Conservation (phyloP, 2,329 filamentous ascomycete species). For the Triangularia verruculosa region DNA sequence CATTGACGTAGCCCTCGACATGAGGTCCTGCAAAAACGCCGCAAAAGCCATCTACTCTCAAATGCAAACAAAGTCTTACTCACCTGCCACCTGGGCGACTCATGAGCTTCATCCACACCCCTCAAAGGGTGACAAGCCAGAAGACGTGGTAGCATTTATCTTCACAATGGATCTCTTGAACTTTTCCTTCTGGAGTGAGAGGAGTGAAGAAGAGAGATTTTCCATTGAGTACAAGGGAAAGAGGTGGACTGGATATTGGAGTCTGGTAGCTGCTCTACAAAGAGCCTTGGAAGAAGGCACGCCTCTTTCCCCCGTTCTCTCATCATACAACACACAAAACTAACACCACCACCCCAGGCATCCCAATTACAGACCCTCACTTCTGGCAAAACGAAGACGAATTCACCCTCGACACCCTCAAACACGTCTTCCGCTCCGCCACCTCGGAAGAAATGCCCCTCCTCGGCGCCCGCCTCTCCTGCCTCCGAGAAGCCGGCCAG, state of each 20-base stretch:
- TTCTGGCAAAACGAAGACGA: constrained; percentile 80
- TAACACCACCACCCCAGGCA: constrained; percentile 47
- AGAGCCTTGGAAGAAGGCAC: constrained; percentile 83
- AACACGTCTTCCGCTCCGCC: constrained; percentile 78
- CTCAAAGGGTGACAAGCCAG: constrained; percentile 62
- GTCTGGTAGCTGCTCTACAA: constrained; percentile 81
- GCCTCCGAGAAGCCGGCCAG: constrained; percentile 77
- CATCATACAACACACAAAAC: not conserved
- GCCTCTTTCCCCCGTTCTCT: constrained; percentile 17
- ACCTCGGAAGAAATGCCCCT: constrained; percentile 87
- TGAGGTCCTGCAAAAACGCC: constrained; percentile 76
- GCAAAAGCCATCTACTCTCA: constrained; percentile 73
- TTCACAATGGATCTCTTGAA: constrained; percentile 97
- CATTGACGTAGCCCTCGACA: constrained; percentile 87
- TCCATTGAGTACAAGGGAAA: constrained; percentile 76
- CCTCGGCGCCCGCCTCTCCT: constrained; percentile 71
- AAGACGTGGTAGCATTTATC: constrained; percentile 75
- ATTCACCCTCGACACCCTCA: constrained; percentile 71
- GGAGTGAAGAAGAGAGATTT: constrained; percentile 68
- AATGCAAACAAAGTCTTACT: constrained; percentile 83
- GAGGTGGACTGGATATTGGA: constrained; percentile 94
- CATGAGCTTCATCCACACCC: constrained; percentile 84
- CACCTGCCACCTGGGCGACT: constrained; percentile 78
- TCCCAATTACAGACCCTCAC: constrained; percentile 82
- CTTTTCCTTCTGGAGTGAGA: constrained; percentile 92